Base-by-base conservation (phyloP, 1,139 yeast genomes). In the Geotrichum candidum region DNA sequence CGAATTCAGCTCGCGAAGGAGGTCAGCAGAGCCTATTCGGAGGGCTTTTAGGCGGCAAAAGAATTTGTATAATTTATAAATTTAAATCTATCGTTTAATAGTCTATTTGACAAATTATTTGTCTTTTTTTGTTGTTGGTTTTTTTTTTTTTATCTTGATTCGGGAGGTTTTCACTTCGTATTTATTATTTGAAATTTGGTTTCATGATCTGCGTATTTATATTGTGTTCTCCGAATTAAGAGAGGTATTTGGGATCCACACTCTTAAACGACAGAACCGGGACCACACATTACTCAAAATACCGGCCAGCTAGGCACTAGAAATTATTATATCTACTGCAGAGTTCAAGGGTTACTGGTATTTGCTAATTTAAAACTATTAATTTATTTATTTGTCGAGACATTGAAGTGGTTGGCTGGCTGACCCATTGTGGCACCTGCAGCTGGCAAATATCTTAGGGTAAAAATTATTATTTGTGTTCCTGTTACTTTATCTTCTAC, bases 11-110 rank as follows among this genome's bases (percentile, higher is more conserved):
- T 69, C 9, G 69, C 71, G 2, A 60, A 63, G 23, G 70, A 68
- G 53, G 60, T 69, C 51, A 64, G 71, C 31, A 61, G 70, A 18
- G 67, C 69, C 9, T 69, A 61, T 48, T 60, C 69, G 35, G 68
- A 68, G 25, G 68, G 67, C 13, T 64, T 61, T 13, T 66, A 65
- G 57, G 18, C 22, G 15, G 6, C n/a, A 41, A n/a, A 18, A 25
- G 18, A 45, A 13, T 50, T 22, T 53, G 10, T 38, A 22, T 18
- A 33, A 23, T 27, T 23, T 29, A 38, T 38, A n/a, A 38, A 38
- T 25, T 33, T 57, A 48, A 29, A 29, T 6, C 15, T 35, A n/a
- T 18, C 15, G 15, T 53, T 31, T 22, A 53, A 33, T 31, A 33
- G 9, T 7, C 10, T 9, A 13, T 51, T 25, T 5, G 2, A 27